Conservation (phyloP, 805 yeast genomes). For the Myxozyma mucilagina region DNA sequence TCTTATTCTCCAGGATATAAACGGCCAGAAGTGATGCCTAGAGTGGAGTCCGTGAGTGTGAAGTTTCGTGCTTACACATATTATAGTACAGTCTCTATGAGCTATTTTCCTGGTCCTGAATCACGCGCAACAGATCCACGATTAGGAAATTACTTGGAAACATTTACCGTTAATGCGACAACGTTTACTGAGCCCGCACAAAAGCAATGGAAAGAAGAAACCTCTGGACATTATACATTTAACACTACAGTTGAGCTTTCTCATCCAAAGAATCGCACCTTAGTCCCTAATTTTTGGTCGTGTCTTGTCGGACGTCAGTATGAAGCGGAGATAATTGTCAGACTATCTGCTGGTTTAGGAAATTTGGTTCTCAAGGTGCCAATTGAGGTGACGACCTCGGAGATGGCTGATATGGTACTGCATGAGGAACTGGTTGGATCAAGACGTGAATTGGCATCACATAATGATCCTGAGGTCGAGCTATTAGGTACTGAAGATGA, state of each 20-base stretch:
- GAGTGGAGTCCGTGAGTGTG: conserved; percentile 17
- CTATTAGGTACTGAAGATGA: neutral
- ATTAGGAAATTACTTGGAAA: conserved; percentile 17
- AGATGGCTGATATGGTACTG: conserved; percentile 13
- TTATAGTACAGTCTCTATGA: conserved; percentile 10
- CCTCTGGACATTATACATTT: conserved; percentile 3
- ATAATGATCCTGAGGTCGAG: neutral
- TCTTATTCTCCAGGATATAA: conserved; percentile 9
- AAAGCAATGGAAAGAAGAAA: conserved; percentile 15
- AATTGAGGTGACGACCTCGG: conserved; percentile 18
- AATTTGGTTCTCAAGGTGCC: conserved; percentile 10
- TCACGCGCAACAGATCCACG: conserved; percentile 14
- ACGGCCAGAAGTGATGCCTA: conserved; percentile 4
- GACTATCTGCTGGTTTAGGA: conserved; percentile 7
- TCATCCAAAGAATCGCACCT: conserved; percentile 9
- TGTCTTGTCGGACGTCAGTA: conserved; percentile 27
- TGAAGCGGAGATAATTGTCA: conserved; percentile 19
- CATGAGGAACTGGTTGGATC: neutral
- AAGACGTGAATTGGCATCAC: neutral
- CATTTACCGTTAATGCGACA: conserved; percentile 7
- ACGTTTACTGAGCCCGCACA: neutral
- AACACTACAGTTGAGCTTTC: conserved; percentile 5
- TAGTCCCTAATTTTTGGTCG: conserved; percentile 26
- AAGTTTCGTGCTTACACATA: conserved; percentile 16
- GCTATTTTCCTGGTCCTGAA: conserved; percentile 21